Evolutionary conservation across 257 asterid genomes (phyloP).

Genomic region (Rehmannia glutinosa): DNA sequence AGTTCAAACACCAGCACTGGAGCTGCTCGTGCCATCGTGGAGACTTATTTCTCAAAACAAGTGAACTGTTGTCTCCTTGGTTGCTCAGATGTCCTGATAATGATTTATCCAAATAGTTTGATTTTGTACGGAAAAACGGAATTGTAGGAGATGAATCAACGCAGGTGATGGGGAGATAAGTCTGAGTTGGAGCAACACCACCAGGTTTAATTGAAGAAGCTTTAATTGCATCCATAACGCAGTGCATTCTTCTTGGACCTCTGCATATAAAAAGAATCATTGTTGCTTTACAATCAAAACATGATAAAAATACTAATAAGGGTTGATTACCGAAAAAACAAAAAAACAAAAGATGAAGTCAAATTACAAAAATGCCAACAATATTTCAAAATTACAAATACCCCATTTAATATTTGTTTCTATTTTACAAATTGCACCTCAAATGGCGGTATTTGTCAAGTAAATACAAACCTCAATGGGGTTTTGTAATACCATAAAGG

Average conservation of each 20-base stretch:
- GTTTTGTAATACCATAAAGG: not conserved
- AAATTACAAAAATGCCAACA: not conserved
- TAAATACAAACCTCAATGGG: not conserved
- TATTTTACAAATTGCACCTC: not conserved
- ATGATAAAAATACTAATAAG: not conserved
- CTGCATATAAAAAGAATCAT: constrained; percentile 32
- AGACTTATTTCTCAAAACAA: constrained; percentile 70
- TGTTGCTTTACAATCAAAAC: not conserved
- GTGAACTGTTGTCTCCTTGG: constrained; percentile 32
- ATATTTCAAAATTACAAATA: not conserved
- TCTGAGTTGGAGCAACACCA: constrained; percentile 65
- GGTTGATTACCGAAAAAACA: not conserved
- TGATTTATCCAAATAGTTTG: constrained; percentile 39
- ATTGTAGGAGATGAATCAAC: constrained; percentile 43
- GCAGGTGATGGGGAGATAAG: constrained; percentile 38
- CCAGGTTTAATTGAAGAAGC: constrained; percentile 67
- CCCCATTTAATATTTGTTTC: not conserved
- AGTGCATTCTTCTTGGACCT: constrained; percentile 90
- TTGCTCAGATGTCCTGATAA: constrained; percentile 30
- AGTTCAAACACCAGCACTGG: constrained; percentile 96
- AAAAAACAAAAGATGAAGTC: not conserved
- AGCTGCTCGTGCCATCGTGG: constrained; percentile 98
- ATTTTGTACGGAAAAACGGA: constrained; percentile 46
- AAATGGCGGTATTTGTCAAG: not conserved
- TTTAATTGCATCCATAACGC: constrained; percentile 67